Conservation (phyloP, 2,329 filamentous ascomycete genomes). For the Sclerotinia spermophila region DNA sequence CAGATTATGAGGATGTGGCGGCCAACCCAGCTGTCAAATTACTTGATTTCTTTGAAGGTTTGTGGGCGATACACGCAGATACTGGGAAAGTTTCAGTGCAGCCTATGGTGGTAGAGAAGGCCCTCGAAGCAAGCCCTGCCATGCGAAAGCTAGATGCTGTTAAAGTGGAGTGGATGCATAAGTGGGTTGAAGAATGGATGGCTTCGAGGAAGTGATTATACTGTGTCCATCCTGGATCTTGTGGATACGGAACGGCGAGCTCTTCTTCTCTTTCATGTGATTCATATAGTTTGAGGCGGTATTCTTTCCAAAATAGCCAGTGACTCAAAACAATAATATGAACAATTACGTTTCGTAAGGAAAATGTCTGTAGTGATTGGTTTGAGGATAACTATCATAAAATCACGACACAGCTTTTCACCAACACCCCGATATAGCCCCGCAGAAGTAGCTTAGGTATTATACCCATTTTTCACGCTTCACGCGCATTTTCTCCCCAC, state of each 20-base stretch:
- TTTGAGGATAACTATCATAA: too few relatives aligned
- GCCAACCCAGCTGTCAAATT: neutral
- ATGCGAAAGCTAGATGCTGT: neutral
- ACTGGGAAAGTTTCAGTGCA: neutral
- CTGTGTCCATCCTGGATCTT: neutral
- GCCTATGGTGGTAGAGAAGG: neutral
- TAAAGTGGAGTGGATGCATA: slow-evolving; percentile 1
- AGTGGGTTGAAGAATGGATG: slow-evolving; percentile 9
- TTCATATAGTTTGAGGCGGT: too few relatives aligned
- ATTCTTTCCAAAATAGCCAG: too few relatives aligned
- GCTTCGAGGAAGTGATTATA: neutral
- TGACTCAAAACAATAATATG: neutral
- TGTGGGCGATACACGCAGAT: neutral
- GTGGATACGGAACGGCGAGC: too few relatives aligned
- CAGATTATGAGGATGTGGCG: neutral
- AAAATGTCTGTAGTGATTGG: too few relatives aligned
- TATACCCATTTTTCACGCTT: neutral
- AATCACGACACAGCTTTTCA: too few relatives aligned
- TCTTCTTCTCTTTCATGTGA: too few relatives aligned
- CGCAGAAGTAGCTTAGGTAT: too few relatives aligned
- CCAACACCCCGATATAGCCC: too few relatives aligned
- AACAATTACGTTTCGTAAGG: too few relatives aligned
- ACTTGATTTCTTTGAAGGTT: slow-evolving; percentile 2
- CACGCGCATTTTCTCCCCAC: neutral
- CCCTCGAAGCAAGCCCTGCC: neutral